phyloP scores from a whole-genome alignment of 2,329 filamentous ascomycete genomes.

The Ascochyta rabiei region DNA sequence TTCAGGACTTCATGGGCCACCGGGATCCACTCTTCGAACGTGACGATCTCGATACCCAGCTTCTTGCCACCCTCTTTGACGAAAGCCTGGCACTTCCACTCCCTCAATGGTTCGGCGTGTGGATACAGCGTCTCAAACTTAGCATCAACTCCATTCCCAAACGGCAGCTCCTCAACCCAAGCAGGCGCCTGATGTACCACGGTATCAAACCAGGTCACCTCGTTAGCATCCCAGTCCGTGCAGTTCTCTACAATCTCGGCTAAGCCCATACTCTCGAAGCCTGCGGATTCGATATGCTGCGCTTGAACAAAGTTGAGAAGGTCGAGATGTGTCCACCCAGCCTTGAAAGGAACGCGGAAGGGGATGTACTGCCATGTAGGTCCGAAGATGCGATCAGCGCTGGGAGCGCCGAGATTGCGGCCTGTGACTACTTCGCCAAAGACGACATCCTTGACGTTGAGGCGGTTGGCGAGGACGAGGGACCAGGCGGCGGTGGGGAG shows the following conservation, averaged over 20 bases:
- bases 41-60: slow-evolving; percentile 65
- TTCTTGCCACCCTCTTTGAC: slow-evolving; percentile 55
- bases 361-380: slow-evolving; percentile 73
- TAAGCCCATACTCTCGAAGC: slow-evolving; percentile 48
- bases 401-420: slow-evolving; percentile 63
- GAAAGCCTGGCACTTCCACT: slow-evolving; percentile 68
- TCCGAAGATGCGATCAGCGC: slow-evolving; percentile 64
- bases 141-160: slow-evolving; percentile 43
- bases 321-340: slow-evolving; percentile 51
- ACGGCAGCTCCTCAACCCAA: slow-evolving; percentile 63
- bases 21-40: slow-evolving; percentile 61
- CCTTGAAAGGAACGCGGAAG: slow-evolving; percentile 63
- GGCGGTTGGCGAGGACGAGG: slow-evolving; percentile 63
- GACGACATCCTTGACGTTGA: slow-evolving; percentile 61
- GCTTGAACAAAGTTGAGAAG: slow-evolving; percentile 45
- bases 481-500: slow-evolving; percentile 73
- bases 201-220: slow-evolving; percentile 44
- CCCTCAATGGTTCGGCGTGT: slow-evolving; percentile 44
- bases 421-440: slow-evolving; percentile 72
- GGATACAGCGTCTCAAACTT: slow-evolving; percentile 65
- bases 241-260: slow-evolving; percentile 44
- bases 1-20: slow-evolving; percentile 60
- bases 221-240: slow-evolving; percentile 37
- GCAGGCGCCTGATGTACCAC: slow-evolving; percentile 52
- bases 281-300: slow-evolving; percentile 42